phyloP scores from a whole-genome alignment of 2,329 filamentous ascomycete species.

The Lasiodiplodia citricola region DNA sequence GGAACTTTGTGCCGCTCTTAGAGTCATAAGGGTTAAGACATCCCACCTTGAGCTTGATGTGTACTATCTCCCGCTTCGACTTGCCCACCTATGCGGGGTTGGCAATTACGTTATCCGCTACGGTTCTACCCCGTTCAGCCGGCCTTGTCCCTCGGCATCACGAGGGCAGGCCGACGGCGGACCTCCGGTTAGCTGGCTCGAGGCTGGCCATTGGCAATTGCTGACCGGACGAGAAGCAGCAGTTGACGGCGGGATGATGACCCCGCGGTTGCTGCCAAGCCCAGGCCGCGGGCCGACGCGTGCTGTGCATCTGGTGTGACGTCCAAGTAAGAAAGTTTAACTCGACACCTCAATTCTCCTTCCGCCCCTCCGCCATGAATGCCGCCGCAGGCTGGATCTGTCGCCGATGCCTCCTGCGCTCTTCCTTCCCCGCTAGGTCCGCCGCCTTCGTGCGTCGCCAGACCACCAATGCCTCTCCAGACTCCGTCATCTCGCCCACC shows the following conservation, averaged over 20 bases:
- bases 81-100: background rate
- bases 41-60: slow-evolving; percentile 10
- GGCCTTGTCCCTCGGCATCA: slow-evolving; percentile 15
- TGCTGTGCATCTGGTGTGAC: background rate
- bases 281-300: slow-evolving; percentile 4
- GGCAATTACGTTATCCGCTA: slow-evolving; percentile 17
- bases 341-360: background rate
- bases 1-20: background rate
- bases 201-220: background rate
- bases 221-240: background rate
- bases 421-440: background rate
- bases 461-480: slow-evolving; percentile 26
- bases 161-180: background rate
- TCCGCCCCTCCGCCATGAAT: slow-evolving; percentile 11
- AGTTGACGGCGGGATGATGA: background rate
- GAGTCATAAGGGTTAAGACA: background rate
- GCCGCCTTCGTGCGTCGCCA: slow-evolving; percentile 4
- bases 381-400: slow-evolving; percentile 21
- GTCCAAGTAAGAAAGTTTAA: background rate
- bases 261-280: slow-evolving; percentile 9
- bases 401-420: slow-evolving; percentile 16
- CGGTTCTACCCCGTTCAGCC: background rate
- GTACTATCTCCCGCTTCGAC: background rate
- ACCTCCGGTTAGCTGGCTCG: background rate
- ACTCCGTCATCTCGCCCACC: slow-evolving; percentile 55